phyloP scores from a whole-genome alignment of 2,329 filamentous ascomycete genomes.

The Canariomyces notabilis region DNA sequence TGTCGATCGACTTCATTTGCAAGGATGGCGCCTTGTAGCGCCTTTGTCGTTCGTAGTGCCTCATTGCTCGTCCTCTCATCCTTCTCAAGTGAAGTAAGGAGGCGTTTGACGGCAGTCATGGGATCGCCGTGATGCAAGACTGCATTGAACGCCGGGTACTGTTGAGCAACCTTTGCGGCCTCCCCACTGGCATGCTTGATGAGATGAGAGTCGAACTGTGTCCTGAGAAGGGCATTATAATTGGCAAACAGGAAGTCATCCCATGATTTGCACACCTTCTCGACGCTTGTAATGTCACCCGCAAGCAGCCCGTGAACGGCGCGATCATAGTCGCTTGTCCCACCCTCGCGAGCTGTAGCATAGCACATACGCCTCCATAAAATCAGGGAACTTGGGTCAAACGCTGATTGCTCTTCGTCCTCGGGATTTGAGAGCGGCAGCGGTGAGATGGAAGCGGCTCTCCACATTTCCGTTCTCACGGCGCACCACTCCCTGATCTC shows the following conservation, averaged over 20 bases:
- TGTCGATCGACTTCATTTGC: conserved; percentile 55
- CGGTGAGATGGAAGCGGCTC: conserved; percentile 75
- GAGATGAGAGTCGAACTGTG: conserved; percentile 72
- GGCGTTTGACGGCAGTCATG: conserved; percentile 46
- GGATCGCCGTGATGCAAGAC: conserved; percentile 57
- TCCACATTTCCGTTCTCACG: conserved; percentile 82
- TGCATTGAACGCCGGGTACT: conserved; percentile 60
- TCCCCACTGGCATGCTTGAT: conserved; percentile 50
- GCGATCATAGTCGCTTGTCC: conserved; percentile 71
- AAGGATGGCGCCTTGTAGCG: conserved; percentile 71
- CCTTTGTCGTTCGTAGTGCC: conserved; percentile 38
- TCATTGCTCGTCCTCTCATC: conserved; percentile 53
- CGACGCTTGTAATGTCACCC: conserved; percentile 74
- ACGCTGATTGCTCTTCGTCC: conserved; percentile 37
- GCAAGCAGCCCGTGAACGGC: conserved; percentile 89
- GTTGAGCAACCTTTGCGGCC: conserved; percentile 49
- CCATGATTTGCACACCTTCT: conserved; percentile 71
- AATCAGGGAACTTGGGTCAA: conserved; percentile 44
- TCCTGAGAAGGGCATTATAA: conserved; percentile 79
- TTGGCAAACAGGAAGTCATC: conserved; percentile 83
- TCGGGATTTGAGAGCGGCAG: conserved; percentile 54
- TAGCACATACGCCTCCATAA: conserved; percentile 78
- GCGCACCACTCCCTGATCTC: conserved; percentile 82
- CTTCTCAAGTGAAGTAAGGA: conserved; percentile 57
- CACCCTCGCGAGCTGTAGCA: conserved; percentile 62